Base-by-base conservation (phyloP, 2,329 filamentous ascomycete species). In the Pseudocercospora eumusae region DNA sequence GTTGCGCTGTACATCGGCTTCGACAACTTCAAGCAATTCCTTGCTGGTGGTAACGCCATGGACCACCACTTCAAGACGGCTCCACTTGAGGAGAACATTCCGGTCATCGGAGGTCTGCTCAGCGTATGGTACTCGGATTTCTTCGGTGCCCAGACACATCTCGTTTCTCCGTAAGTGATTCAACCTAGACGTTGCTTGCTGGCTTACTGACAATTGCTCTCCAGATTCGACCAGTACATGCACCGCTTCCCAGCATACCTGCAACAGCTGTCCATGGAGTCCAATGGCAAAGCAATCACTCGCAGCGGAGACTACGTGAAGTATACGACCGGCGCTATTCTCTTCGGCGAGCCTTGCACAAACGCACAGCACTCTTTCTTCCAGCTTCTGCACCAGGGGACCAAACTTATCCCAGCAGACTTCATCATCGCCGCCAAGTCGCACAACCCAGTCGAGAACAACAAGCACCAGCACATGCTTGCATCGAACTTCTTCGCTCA, bases 331-430 rank as follows among this genome's bases (percentile, higher is more conserved):
- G 93, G 95, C 54, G 87, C 95, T 59, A 93, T 99, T 75, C 83
- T 99, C 66, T 99, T 99, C 76, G 95, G 95, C 75, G 95, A 99
- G 84, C 95, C 95, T 58, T 96, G 92, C 80, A 99, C 95, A 78
- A 99, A 99, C 77, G 95, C 95, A 49, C 95, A 99, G 83, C 95
- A 99, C 86, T 98, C 95, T 64, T 99, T 99, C 88, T 99, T 96
- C 89, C 95, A 99, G 85, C 89, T 99, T 53, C 88, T 99, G 63
- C 95, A 99, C 84, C 95, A 99, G 80, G 95, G 95, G 74, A 99
- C 95, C 72, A 98, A 98, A 86, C 88, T 99, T 74, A 98, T 99
- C 76, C 95, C 95, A 15, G 89, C 93, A 70, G 95, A 99, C 81
- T 99, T 99, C 83, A 96, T 99, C 81, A 83, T 99, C 71, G 95